phyloP scores from a whole-genome alignment of 2,329 filamentous ascomycete genomes.

The Curvularia verruculosa region DNA sequence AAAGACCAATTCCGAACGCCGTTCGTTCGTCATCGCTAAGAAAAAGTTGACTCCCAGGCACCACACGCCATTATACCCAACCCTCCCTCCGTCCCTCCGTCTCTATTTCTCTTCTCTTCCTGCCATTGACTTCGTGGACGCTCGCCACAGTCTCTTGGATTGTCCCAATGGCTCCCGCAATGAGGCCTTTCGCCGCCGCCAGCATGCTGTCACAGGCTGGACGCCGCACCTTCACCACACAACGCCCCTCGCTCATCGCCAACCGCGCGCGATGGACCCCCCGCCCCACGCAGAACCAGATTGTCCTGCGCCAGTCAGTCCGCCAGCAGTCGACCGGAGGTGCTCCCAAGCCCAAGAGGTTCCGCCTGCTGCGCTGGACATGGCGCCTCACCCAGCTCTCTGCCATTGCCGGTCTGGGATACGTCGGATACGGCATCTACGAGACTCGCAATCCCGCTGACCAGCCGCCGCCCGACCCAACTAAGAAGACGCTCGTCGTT shows the following conservation, averaged over 20 bases:
- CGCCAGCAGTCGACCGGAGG: slow-evolving; percentile 44
- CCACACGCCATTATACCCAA: slow-evolving; percentile 17
- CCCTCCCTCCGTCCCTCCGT: slow-evolving; percentile 15
- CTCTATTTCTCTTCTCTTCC: slow-evolving; percentile 4
- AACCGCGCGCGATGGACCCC: slow-evolving; percentile 44
- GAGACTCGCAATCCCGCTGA: slow-evolving; percentile 79
- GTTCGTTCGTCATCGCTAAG: slow-evolving; percentile 36
- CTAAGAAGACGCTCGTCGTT: slow-evolving; percentile 96
- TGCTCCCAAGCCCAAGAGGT: slow-evolving; percentile 48
- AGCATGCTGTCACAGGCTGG: slow-evolving; percentile 38
- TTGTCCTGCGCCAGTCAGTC: slow-evolving; percentile 45
- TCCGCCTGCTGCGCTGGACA: slow-evolving; percentile 76
- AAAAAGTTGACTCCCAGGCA: slow-evolving; percentile 34
- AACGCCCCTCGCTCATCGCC: slow-evolving; percentile 43
- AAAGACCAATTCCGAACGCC: slow-evolving; percentile 17
- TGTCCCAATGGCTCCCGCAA: slow-evolving; percentile 43
- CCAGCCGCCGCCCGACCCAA: slow-evolving; percentile 78
- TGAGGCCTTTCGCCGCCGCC: slow-evolving; percentile 46
- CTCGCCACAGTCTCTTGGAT: slow-evolving; percentile 9
- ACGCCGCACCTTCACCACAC: slow-evolving; percentile 45
- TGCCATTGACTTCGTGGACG: slow-evolving; percentile 21
- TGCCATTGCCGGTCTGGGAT: slow-evolving; percentile 70
- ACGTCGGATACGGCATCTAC: slow-evolving; percentile 82
- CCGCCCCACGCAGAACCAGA: slow-evolving; percentile 43
- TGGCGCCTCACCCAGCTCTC: slow-evolving; percentile 86